Base-by-base conservation (phyloP, 1,139 yeast genomes). In the Suhomyces guaymorum region DNA sequence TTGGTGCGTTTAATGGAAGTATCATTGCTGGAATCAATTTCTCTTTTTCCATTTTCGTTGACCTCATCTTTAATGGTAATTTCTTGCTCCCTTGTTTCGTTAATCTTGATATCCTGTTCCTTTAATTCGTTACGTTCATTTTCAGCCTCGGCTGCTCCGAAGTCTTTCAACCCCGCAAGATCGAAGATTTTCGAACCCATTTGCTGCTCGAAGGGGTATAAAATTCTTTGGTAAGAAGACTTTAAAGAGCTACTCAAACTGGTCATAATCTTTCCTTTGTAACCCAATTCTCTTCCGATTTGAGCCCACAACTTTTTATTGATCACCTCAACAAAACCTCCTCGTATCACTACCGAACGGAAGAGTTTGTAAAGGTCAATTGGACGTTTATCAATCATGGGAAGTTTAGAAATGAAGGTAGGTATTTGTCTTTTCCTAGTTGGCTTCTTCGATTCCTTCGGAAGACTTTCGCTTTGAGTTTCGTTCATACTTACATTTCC, bases 231-330 rank as follows among this genome's bases (percentile, higher is more conserved):
- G 43, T 78, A 80, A 0, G 85, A 76, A 1, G 77, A 61, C 51
- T 83, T 79, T 39, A 86, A 61, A 0, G 88, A 75, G 6, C 88
- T 78, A 13, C 89, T 80, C 35, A 83, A 60, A 15, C 89, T 81
- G 16, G 87, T 81, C 76, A 80, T 78, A 29, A 78, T 75, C 45
- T 78, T 72, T 3, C 85, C 88, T 21, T 78, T 73, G 52, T 81
- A 83, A 0, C 95, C 95, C 35, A 86, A 62, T 47, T 84, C 95
- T 34, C 89, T 66, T 10, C 92, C 92, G 14, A 81, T 70, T 49
- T 73, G 79, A 0, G 81, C 80, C 85, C 87, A 80, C 26, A 74
- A 55, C 42, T 78, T 77, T 38, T 69, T 70, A 32, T 65, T 58
- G 31, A 79, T 71, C n/a, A 80, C 84, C 17, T 60, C 63, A 15